These are phyloP conservation scores for Scheffersomyces titani DNA, from an alignment of 1,139 yeast species.

Conservation along the genomic window DNA sequence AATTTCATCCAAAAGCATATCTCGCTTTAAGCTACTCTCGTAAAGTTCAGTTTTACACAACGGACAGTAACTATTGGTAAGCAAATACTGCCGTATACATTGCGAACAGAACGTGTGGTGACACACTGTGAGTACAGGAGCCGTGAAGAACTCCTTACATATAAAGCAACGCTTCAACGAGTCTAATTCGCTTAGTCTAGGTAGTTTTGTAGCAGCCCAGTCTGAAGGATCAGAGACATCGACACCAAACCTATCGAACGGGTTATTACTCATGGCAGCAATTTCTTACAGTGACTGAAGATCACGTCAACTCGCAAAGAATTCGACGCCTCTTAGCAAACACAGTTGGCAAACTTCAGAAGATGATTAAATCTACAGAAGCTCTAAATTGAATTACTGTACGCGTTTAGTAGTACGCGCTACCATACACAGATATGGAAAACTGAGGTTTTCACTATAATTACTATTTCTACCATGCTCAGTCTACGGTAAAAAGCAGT, in stretches of 20 bases:
- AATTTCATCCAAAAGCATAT: constrained; percentile 72
- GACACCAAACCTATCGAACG: constrained; percentile 14
- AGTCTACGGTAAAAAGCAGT: background rate
- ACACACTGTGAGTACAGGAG: constrained; percentile 86
- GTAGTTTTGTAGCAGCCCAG: constrained; percentile 56
- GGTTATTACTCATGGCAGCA: constrained; percentile 12
- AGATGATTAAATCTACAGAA: background rate
- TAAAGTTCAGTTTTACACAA: constrained; percentile 71
- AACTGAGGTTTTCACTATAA: background rate
- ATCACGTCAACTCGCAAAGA: background rate
- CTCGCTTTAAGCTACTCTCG: constrained; percentile 71
- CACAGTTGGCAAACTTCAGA: background rate
- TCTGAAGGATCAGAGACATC: constrained; percentile 69
- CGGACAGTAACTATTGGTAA: constrained; percentile 69
- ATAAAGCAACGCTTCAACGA: constrained; percentile 79
- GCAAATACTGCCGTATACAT: constrained; percentile 76
- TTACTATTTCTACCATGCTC: background rate
- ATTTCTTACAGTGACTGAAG: background rate
- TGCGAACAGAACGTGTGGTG: constrained; percentile 90
- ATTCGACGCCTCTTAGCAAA: background rate
- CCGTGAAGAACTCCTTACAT: constrained; percentile 81
- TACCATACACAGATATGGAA: background rate
- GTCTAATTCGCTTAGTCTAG: constrained; percentile 64
- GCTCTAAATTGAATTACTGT: background rate
- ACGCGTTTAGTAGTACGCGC: background rate